A percentile compares a stretch with the other conserved stretches of the same genome.
These are phyloP conservation scores for Entophlyctis helioformis DNA, from an alignment of 192 early-diverging fungal genomes.

Conservation along the genomic window DNA sequence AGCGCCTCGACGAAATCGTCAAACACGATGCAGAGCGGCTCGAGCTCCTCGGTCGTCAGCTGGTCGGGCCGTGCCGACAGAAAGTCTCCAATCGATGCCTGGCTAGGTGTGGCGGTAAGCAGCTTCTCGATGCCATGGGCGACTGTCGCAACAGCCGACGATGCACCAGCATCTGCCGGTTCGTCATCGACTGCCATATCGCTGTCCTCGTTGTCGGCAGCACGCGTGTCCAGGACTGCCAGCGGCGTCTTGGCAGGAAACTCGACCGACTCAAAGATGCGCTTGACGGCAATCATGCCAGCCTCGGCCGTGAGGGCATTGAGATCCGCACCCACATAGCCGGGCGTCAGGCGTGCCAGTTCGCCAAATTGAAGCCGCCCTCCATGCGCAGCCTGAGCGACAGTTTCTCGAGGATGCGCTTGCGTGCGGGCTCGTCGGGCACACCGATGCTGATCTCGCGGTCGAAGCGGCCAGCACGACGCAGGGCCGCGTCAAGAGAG, in stretches of 20 bases:
- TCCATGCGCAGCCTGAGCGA: conserved; percentile 62
- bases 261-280: conserved; percentile 37
- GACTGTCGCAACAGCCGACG: conserved; percentile 3
- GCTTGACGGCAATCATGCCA: conserved; percentile 81
- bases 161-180: background rate
- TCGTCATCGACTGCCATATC: conserved; percentile 25
- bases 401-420: conserved; percentile 65
- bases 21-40: conserved; percentile 65
- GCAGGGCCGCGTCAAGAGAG: conserved; percentile 67
- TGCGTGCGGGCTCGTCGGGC: conserved; percentile 75
- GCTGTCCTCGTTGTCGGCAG: background rate
- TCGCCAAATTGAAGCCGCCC: conserved; percentile 71
- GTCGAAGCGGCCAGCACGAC: conserved; percentile 80
- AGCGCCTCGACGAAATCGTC: conserved; percentile 80
- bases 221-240: background rate
- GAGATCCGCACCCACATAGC: conserved; percentile 96
- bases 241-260: background rate
- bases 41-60: conserved; percentile 69
- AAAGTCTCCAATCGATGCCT: conserved; percentile 57
- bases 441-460: conserved; percentile 78
- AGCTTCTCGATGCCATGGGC: conserved; percentile 12
- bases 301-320: conserved; percentile 82
- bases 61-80: conserved; percentile 57
- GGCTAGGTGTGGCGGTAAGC: background rate
- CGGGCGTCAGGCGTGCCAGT: conserved; percentile 86